Conservation (phyloP, 129 eudicot species). For the Mikania micrantha region DNA sequence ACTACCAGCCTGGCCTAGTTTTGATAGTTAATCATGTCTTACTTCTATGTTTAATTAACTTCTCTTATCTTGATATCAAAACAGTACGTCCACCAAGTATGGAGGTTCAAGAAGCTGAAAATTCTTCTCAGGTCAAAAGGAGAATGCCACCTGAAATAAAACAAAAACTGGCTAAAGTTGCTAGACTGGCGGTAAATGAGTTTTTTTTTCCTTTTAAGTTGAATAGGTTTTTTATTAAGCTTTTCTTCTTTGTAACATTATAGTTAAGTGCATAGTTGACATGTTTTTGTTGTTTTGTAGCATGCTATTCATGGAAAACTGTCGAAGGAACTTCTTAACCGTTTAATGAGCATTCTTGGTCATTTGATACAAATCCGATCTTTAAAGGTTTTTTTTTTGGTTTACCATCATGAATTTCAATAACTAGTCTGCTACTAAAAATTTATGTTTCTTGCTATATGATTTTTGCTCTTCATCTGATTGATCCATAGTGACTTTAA, state of each 20-base stretch:
- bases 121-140: conserved; percentile 74
- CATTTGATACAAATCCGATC: conserved; percentile 90
- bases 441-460: background rate
- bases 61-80: conserved; percentile 9
- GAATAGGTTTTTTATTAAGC: background rate
- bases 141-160: conserved; percentile 90
- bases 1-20: background rate
- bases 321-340: conserved; percentile 66
- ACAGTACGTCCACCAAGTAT: conserved; percentile 89
- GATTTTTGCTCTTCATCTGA: background rate
- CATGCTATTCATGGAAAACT: conserved; percentile 73
- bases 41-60: background rate
- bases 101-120: conserved; percentile 75
- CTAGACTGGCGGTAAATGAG: conserved; percentile 64
- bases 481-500: background rate
- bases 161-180: conserved; percentile 96
- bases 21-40: background rate
- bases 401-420: background rate
- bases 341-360: conserved; percentile 92
- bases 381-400: conserved; percentile 54
- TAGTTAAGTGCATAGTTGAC: background rate
- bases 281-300: conserved; percentile 37
- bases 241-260: conserved; percentile 4
- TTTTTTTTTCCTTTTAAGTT: background rate
- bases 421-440: background rate